Evolutionary conservation across 2,329 filamentous ascomycete species (phyloP).

Genomic region (Beauveria rudraprayagi): DNA sequence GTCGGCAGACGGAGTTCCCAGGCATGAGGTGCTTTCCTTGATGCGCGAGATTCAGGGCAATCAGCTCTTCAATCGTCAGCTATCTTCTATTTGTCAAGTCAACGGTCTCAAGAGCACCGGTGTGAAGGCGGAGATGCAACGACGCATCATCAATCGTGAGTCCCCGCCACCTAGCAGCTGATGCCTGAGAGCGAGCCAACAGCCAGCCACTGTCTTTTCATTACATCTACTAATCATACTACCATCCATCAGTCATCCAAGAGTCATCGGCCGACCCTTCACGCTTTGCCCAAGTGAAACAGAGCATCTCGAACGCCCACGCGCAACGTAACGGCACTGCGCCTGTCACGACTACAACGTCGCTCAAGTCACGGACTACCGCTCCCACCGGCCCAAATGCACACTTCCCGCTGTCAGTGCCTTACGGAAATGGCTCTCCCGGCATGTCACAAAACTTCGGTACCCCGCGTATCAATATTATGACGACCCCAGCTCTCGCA

Average conservation of each 20-base stretch:
- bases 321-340: conserved; percentile 22
- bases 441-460: conserved; percentile 5
- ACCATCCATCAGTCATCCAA: conserved; percentile 31
- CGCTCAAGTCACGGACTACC: conserved; percentile 13
- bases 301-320: conserved; percentile 31
- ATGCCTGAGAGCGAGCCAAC: not conserved
- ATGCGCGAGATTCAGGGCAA: conserved; percentile 36
- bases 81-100: conserved; percentile 67
- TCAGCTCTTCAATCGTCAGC: conserved; percentile 49
- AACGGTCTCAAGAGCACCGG: conserved; percentile 73
- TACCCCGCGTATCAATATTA: conserved; percentile 14
- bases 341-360: conserved; percentile 15
- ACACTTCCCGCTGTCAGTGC: conserved; percentile 1
- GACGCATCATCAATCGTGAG: conserved; percentile 70
- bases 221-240: not conserved
- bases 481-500: conserved; percentile 14
- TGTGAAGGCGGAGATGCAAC: conserved; percentile 75
- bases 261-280: conserved; percentile 30
- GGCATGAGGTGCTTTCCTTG: conserved; percentile 37
- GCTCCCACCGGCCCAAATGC: conserved; percentile 11
- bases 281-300: conserved; percentile 35
- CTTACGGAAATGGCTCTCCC: conserved; percentile 2
- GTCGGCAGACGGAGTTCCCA: conserved; percentile 22
- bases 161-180: conserved; percentile 18
- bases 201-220: not conserved